These are phyloP conservation scores for Asterionellopsis glacialis DNA, from an alignment of 108 stramenopile species.

Conservation along the genomic window DNA sequence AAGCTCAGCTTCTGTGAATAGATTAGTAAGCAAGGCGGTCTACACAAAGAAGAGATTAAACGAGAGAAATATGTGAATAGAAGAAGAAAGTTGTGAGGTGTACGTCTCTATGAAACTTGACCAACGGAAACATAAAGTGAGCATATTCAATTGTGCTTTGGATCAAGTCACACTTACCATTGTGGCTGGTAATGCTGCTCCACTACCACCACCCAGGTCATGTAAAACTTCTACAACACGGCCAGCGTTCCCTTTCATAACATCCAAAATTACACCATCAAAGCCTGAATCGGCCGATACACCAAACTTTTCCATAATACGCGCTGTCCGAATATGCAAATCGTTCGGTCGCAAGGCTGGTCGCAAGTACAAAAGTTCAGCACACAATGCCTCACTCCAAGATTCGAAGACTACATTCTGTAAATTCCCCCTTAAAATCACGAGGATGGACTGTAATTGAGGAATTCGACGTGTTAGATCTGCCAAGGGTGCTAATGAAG, in stretches of 20 bases:
- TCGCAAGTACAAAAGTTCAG: conserved; percentile 59
- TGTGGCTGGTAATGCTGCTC: conserved; percentile 74
- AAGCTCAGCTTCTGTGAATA: conserved; percentile 53
- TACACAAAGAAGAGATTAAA: no score
- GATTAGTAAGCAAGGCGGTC: conserved; percentile 58
- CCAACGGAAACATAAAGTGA: neutral
- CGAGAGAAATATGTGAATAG: neutral
- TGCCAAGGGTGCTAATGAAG: conserved; percentile 11
- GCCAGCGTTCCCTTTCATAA: conserved; percentile 71
- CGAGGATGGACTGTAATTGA: conserved; percentile 22
- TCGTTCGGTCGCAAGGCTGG: conserved; percentile 53
- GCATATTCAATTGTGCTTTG: neutral
- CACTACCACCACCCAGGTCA: conserved; percentile 62
- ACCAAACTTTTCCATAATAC: conserved; percentile 37
- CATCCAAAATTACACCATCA: conserved; percentile 44
- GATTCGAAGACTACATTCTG: conserved; percentile 19
- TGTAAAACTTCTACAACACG: conserved; percentile 44
- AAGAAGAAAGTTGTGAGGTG: neutral
- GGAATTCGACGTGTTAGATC: conserved; percentile 29
- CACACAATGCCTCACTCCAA: conserved; percentile 62
- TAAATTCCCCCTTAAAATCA: conserved; percentile 34
- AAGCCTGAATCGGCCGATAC: neutral
- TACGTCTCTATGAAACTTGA: no score
- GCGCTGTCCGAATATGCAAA: conserved; percentile 42
- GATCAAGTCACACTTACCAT: conserved; percentile 40